Percentiles rank a stretch among this genome's conserved stretches.
phyloP scores from a whole-genome alignment of 176 grass and related monocot species.

The Neostapfia colusana region DNA sequence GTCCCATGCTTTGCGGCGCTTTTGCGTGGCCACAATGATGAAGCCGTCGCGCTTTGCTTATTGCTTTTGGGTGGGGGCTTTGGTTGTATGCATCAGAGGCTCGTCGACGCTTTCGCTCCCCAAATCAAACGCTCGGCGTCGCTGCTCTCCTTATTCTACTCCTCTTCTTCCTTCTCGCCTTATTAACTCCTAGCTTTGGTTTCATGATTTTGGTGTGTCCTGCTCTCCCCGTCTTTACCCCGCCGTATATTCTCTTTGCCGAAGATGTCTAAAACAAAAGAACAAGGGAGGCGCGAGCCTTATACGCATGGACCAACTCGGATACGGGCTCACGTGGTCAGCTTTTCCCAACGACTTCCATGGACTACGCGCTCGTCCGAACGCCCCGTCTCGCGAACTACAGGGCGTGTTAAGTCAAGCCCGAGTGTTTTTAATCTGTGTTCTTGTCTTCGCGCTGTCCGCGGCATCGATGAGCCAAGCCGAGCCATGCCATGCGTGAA shows the following conservation, averaged over 20 bases:
- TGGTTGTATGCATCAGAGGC: background rate
- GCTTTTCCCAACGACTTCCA: background rate
- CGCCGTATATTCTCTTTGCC: constrained; percentile 45
- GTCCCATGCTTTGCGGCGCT: constrained; percentile 48
- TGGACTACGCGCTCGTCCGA: background rate
- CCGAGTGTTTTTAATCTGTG: background rate
- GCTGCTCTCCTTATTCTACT: background rate
- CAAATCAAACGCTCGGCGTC: constrained; percentile 6
- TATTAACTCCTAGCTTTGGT: constrained; percentile 6
- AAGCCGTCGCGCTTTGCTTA: constrained; percentile 39
- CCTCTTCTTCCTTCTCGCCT: background rate
- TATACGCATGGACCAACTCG: constrained; percentile 25
- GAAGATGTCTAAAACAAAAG: background rate
- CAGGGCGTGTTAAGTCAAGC: background rate
- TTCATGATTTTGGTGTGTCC: constrained; percentile 27
- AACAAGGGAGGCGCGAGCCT: constrained; percentile 25
- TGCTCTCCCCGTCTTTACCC: constrained; percentile 35
- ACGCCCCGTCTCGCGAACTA: background rate
- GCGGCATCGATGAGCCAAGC: constrained; percentile 28
- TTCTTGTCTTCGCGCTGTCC: background rate
- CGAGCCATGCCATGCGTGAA: background rate
- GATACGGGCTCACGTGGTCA: background rate
- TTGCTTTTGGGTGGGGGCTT: background rate
- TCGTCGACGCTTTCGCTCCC: background rate
- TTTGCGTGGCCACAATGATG: constrained; percentile 60